Evolutionary conservation across 371 early-diverging fungal genomes (phyloP).

Genomic region (Mucor piriformis): DNA sequence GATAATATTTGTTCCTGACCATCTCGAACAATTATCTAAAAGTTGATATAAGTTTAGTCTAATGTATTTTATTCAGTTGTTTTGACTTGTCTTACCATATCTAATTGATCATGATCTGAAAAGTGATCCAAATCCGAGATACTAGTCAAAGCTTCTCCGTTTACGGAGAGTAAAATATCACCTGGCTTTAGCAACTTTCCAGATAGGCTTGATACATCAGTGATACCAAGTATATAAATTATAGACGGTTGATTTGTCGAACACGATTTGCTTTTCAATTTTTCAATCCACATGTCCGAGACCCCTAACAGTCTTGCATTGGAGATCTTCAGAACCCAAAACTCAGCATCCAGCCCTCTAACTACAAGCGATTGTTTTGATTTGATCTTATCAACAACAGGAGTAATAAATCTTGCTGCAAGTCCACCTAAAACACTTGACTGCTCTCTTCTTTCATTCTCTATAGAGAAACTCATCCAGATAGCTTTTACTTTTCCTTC

Average conservation of each 20-base stretch:
- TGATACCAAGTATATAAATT: conserved; percentile 69
- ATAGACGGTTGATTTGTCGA: conserved; percentile 42
- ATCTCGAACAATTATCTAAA: conserved; percentile 61
- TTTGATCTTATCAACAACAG: conserved; percentile 40
- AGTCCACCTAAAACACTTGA: conserved; percentile 65
- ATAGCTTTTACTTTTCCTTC: conserved; percentile 73
- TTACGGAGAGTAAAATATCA: conserved; percentile 78
- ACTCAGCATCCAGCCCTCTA: conserved; percentile 69
- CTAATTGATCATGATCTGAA: conserved; percentile 6
- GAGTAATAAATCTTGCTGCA: conserved; percentile 33
- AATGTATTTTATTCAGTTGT: background rate
- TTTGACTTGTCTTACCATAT: conserved; percentile 4
- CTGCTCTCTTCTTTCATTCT: conserved; percentile 57
- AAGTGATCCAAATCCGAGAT: conserved; percentile 39
- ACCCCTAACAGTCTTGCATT: conserved; percentile 82
- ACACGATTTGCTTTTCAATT: conserved; percentile 63
- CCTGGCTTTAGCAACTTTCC: conserved; percentile 69
- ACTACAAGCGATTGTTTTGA: conserved; percentile 43
- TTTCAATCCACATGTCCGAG: conserved; percentile 69
- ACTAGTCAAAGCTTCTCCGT: conserved; percentile 63
- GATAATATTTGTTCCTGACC: conserved; percentile 45
- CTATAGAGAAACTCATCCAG: conserved; percentile 75
- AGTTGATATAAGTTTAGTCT: background rate
- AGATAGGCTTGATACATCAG: conserved; percentile 55
- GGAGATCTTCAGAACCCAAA: conserved; percentile 77